Evolutionary conservation across 805 yeast species (phyloP), one percentile per base, ranked within the genome.

Genomic region (Ogataea pignaliae): DNA sequence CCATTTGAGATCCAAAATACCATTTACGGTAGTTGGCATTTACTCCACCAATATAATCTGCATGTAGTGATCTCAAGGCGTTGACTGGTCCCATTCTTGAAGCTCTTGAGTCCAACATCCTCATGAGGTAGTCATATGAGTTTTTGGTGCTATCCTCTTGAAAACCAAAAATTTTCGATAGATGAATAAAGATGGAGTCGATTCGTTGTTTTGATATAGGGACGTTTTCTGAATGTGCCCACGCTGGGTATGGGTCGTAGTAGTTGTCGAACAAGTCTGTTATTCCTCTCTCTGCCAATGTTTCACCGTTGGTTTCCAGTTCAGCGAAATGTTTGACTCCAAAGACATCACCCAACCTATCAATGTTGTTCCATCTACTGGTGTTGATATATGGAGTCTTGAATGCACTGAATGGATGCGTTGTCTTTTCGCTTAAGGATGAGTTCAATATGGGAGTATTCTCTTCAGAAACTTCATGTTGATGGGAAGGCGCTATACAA

Each of bases 1-100:
- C 89, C 66, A 84, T 69, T 47, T 76, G 79, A 3, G 87, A 78
- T 1, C 88, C 88, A 64, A 85, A 82, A 54, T 82, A 84, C 93
- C 93, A 85, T 52, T 80, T 84, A 46, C 75, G 72, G 57, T 77
- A 85, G 56, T 85, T 85, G 1, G 91, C 69, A 52, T 80, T 76
- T 3, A 71, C 54, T 0, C 91, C 93, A 3, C 88, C 87, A 55
- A 85, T 79, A 55, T 83, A 85, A 58, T 85, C 91, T 1, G 83
- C 82, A 60, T 85, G 90, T 10, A 85, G 54, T 0, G 85, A 70
- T 41, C 68, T 65, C 36, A 85, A 69, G 1, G 90, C 88, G 18
- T 65, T 66, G 4, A 46, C 50, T 0, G 86, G 77, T 1, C 75
- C 69, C 76, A 79, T 73, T 52, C 91, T 69, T 1, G 88, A 76